Percentiles rank a stretch among this genome's conserved stretches.
Conservation (phyloP, 1,284 basidiomycete genomes). For the Mycena citricolor region DNA sequence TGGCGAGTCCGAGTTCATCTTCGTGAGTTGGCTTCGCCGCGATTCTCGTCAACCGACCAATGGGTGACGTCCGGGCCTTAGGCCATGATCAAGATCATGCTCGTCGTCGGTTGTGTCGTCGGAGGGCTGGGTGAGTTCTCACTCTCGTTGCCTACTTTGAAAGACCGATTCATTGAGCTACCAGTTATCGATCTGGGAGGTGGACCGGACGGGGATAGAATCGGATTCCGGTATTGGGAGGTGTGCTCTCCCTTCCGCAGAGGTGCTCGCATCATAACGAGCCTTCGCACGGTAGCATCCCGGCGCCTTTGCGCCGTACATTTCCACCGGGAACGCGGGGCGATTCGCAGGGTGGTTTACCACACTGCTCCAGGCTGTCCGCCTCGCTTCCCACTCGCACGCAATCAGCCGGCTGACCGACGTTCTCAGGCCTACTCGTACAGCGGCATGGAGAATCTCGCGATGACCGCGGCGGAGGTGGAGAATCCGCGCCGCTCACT, state of each 20-base stretch:
- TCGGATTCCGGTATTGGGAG: constrained; percentile 30
- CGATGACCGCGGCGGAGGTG: constrained; percentile 48
- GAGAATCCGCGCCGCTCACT: constrained; percentile 32
- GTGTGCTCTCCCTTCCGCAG: neutral
- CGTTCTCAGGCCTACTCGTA: constrained; percentile 21
- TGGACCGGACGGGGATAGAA: constrained; percentile 24
- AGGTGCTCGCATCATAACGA: too few species aligned
- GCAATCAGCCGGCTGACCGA: neutral
- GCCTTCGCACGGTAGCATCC: constrained; percentile 4
- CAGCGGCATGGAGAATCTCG: constrained; percentile 22
- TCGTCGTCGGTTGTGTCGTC: constrained; percentile 18
- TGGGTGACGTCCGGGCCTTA: too few species aligned
- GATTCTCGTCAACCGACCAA: neutral
- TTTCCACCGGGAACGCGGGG: constrained; percentile 11
- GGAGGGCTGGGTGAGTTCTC: constrained; percentile 7
- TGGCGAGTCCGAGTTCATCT: constrained; percentile 19
- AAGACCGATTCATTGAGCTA: too few species aligned
- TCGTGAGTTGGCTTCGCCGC: constrained; percentile 3
- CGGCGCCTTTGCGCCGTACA: constrained; percentile 16
- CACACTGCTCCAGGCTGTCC: constrained; percentile 13
- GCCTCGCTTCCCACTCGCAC: neutral
- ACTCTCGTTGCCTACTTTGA: neutral
- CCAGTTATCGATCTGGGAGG: constrained; percentile 28
- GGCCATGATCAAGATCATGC: constrained; percentile 21
- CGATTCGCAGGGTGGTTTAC: constrained; percentile 19